Conservation (phyloP, 768 basidiomycete species). For the Kwoniella heveanensis region DNA sequence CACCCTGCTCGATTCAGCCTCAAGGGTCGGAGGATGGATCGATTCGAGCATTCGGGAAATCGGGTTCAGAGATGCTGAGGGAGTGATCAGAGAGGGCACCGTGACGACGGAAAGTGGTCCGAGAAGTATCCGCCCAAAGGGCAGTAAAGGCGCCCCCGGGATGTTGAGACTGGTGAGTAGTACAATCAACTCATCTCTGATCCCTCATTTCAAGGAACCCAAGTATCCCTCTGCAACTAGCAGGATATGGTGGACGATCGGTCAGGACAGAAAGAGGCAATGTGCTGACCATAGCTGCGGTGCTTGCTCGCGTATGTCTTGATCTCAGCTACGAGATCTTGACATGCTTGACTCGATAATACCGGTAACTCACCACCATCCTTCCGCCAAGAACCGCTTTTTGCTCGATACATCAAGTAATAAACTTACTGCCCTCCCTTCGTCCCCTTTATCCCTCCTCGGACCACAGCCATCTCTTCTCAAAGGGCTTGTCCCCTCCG, state of each 20-base stretch:
- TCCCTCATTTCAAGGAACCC: no score
- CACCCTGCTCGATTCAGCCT: slow-evolving; percentile 69
- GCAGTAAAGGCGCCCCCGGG: slow-evolving; percentile 61
- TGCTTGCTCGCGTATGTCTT: no score
- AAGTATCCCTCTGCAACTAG: no score
- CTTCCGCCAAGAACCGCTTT: slow-evolving; percentile 77
- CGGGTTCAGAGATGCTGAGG: slow-evolving; percentile 26
- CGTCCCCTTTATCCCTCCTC: slow-evolving; percentile 58
- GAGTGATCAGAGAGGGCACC: slow-evolving; percentile 45
- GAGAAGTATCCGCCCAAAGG: slow-evolving; percentile 76
- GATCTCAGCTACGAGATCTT: slow-evolving; percentile 77
- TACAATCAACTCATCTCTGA: neutral
- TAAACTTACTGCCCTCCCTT: slow-evolving; percentile 61
- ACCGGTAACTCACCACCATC: slow-evolving; percentile 67
- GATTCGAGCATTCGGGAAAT: slow-evolving; percentile 58
- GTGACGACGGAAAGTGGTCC: slow-evolving; percentile 84
- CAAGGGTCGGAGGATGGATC: slow-evolving; percentile 84
- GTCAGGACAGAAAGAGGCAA: no score
- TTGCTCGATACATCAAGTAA: slow-evolving; percentile 58
- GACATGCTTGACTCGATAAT: slow-evolving; percentile 65
- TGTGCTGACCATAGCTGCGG: no score
- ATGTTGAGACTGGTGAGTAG: slow-evolving; percentile 76
- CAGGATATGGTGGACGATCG: no score
- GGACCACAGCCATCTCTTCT: slow-evolving; percentile 32
- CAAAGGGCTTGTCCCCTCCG: slow-evolving; percentile 61